Percentiles rank a stretch among this genome's conserved stretches.
Evolutionary conservation across 2,329 filamentous ascomycete species (phyloP).

Genomic region (Botrytis fragariae): DNA sequence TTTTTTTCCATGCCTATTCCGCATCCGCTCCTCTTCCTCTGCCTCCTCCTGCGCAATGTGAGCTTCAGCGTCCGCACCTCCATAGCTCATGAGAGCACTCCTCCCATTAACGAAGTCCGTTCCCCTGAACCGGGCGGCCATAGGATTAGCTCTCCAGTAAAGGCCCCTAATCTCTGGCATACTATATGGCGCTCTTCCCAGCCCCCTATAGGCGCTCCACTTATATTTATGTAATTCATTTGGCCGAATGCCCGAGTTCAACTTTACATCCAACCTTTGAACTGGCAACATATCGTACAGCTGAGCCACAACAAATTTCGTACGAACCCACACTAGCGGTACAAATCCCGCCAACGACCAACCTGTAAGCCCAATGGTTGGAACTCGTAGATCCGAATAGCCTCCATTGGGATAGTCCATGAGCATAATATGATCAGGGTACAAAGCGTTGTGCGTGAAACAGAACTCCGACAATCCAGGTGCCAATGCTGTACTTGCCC

Average conservation of each 20-base stretch:
- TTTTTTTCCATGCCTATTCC: too few relatives aligned
- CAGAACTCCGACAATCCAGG: background rate
- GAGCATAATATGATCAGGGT: background rate
- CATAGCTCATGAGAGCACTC: fast-evolving
- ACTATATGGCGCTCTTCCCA: background rate
- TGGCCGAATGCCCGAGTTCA: fast-evolving
- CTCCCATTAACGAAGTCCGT: background rate
- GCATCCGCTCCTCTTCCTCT: background rate
- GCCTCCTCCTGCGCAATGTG: fast-evolving
- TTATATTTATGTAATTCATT: background rate
- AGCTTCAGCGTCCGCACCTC: background rate
- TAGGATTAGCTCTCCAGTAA: background rate
- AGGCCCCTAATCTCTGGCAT: background rate
- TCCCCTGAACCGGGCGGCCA: fast-evolving
- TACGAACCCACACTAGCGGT: background rate
- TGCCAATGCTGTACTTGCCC: background rate
- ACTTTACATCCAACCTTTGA: background rate
- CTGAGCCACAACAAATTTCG: background rate
- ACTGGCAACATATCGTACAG: fast-evolving
- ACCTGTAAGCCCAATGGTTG: background rate
- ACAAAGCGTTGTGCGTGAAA: background rate
- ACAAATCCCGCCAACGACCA: background rate
- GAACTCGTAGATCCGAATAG: background rate
- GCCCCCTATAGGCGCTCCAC: background rate
- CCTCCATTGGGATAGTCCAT: background rate